phyloP scores from a whole-genome alignment of 1,139 yeast species.

The Pichia sp. region DNA sequence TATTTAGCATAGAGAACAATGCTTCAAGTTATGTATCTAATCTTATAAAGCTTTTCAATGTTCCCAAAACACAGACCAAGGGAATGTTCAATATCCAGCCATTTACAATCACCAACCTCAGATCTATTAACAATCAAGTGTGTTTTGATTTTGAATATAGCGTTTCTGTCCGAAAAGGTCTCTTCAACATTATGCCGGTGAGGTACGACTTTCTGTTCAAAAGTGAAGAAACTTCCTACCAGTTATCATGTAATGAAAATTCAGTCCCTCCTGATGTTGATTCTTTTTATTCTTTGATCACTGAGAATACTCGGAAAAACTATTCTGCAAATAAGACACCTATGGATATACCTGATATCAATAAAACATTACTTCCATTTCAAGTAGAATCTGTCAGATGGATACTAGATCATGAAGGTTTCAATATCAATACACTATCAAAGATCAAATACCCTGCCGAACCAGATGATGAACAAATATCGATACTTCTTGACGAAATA shows the following conservation, averaged over 20 bases:
- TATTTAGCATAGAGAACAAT: background rate
- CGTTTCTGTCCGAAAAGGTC: slow-evolving; percentile 3
- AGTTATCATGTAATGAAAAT: slow-evolving; percentile 12
- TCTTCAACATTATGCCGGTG: background rate
- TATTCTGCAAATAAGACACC: slow-evolving; percentile 6
- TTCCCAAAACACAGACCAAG: background rate
- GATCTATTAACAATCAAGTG: no score
- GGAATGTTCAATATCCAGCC: background rate
- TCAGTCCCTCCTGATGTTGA: slow-evolving; percentile 21
- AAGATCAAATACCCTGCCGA: background rate
- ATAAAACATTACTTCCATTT: slow-evolving; percentile 31
- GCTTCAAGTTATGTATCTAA: background rate
- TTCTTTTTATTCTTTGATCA: slow-evolving; percentile 29
- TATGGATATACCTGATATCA: slow-evolving; percentile 17
- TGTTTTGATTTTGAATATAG: background rate
- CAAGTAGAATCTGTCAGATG: slow-evolving; percentile 61
- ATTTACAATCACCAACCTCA: background rate
- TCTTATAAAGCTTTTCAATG: background rate
- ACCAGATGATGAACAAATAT: slow-evolving; percentile 13
- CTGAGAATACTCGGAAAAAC: slow-evolving; percentile 24
- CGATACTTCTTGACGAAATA: slow-evolving; percentile 31
- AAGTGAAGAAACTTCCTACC: slow-evolving; percentile 12
- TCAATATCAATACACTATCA: slow-evolving; percentile 27
- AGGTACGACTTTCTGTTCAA: background rate
- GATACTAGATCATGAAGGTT: slow-evolving; percentile 56